Conservation (phyloP, 2,329 filamentous ascomycete genomes). For the Parafenestella ontariensis region DNA sequence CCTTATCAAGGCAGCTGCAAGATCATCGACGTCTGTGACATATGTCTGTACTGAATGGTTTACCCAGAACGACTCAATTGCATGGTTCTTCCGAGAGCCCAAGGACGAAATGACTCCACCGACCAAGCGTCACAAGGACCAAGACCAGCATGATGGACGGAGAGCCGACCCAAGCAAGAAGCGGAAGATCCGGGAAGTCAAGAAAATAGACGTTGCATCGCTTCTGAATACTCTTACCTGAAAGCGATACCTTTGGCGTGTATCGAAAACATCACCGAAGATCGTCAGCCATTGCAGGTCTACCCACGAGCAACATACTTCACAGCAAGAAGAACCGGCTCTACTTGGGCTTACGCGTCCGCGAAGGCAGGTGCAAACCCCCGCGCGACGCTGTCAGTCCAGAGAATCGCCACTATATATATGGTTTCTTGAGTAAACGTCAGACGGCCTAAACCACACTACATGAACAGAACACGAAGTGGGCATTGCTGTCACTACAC, state of each 20-base stretch:
- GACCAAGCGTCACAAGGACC: not conserved
- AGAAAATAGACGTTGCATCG: constrained; percentile 28
- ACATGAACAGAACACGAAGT: no score
- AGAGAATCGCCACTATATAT: no score
- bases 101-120: not conserved
- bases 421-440: no score
- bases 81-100: constrained; percentile 15
- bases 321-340: no score
- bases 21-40: constrained; percentile 9
- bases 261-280: not conserved
- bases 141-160: not conserved
- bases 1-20: not conserved
- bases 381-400: no score
- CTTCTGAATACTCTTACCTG: constrained; percentile 28
- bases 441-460: no score
- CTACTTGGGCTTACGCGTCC: no score
- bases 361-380: no score
- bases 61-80: not conserved
- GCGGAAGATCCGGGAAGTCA: constrained; percentile 26
- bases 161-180: constrained; percentile 17
- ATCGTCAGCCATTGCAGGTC: not conserved
- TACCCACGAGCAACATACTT: no score
- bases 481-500: no score
- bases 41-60: not conserved
- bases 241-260: constrained; percentile 2